Base-by-base conservation (phyloP, 140 eudicot species). In the Cichorium intybus region DNA sequence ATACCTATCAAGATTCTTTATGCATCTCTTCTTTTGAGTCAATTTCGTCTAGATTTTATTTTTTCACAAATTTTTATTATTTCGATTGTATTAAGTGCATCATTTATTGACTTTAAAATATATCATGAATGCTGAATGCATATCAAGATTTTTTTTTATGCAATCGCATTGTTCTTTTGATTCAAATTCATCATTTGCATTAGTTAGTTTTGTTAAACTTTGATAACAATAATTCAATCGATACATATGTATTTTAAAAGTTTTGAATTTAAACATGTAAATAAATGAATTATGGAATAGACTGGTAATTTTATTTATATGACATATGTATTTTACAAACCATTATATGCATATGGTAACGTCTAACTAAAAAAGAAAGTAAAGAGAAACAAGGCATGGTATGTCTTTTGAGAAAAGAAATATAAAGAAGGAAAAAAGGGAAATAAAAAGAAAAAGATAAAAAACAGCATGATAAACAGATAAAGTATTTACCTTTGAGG, bases 401-500 rank as follows among this genome's bases (percentile, higher is more conserved):
- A 49, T 24, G 43, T 63, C 39, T 73, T 73, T 64, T 33, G 45
- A 14, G 53, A 43, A 70, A 72, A 26, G 57, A 72, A 62, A 62
- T 52, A 26, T 26, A 71, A 70, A 70, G 68, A 70, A 33, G 41
- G 26, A 4, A 69, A 41, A 56, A 33, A 67, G 29, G 28, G 29
- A 69, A 28, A 22, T 56, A 14, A 29, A 46, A 45, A 69, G 57
- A 46, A 46, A 17, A 56, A 68, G 12, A 33, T 47, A 60, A 24
- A 56, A 63, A 55, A 55, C 26, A 27, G 6, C 50, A 55, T 49
- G 12, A 64, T 63, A 61, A 71, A 71, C 50, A 45, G 23, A 72
- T 63, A 64, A 72, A 72, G 59, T 20, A 54, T 64, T 54, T 39
- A n/a, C 22, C 71, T 73, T 64, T 73, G 71, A 27, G 10, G 16